Evolutionary conservation across 257 asterid species (phyloP).

Genomic region (Nicotiana attenuata): DNA sequence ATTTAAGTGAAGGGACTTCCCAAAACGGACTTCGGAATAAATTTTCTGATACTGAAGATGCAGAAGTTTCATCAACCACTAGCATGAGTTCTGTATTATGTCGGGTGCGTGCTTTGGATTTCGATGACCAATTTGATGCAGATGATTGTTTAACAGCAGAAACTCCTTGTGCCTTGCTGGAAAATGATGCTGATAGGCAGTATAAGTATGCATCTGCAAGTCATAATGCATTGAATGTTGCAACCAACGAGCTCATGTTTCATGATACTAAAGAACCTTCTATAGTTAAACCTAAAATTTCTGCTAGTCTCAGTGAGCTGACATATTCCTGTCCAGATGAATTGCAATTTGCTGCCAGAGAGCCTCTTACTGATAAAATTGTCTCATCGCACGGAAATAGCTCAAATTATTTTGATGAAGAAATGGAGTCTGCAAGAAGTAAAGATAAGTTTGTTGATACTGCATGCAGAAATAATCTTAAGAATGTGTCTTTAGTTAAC

Average conservation of each 20-base stretch:
- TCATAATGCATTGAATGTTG: constrained; percentile 17
- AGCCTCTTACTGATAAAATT: constrained; percentile 17
- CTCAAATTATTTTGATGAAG: constrained; percentile 6
- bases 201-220: constrained; percentile 8
- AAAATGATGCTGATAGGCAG: constrained; percentile 24
- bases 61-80: constrained; percentile 73
- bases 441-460: constrained; percentile 13
- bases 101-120: constrained; percentile 69
- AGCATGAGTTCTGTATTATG: constrained; percentile 86
- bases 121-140: constrained; percentile 49
- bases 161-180: constrained; percentile 26
- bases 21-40: constrained; percentile 27
- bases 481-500: neutral
- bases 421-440: constrained; percentile 2
- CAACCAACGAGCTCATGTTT: constrained; percentile 10
- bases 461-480: neutral
- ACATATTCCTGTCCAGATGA: constrained; percentile 6
- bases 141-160: constrained; percentile 41
- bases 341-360: neutral
- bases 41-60: constrained; percentile 57
- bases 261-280: constrained; percentile 27
- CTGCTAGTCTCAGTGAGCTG: neutral
- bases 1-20: constrained; percentile 18
- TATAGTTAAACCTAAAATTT: constrained; percentile 6
- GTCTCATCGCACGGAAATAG: constrained; percentile 10